These are phyloP conservation scores for Trematosphaeria pertusa DNA, from an alignment of 2,329 filamentous ascomycete species.

Conservation along the genomic window DNA sequence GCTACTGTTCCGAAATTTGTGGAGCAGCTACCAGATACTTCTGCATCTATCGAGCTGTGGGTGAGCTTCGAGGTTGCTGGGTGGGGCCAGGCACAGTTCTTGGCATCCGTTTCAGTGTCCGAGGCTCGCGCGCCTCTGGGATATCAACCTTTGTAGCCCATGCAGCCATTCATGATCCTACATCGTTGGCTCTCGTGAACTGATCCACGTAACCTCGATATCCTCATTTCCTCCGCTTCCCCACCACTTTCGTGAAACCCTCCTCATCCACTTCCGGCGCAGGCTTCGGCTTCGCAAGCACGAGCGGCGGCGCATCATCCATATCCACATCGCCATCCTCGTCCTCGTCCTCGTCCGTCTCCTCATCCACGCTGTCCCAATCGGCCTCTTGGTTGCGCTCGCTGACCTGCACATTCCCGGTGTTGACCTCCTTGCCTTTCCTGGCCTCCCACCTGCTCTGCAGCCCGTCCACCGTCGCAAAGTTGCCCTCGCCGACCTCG, in stretches of 20 bases:
- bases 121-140: too few species aligned
- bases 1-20: too few species aligned
- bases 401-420: constrained; percentile 53
- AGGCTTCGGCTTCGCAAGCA: constrained; percentile 41
- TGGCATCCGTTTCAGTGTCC: constrained; percentile 7
- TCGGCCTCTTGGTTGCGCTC: constrained; percentile 63
- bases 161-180: too few species aligned
- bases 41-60: not conserved
- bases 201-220: too few species aligned
- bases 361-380: constrained; percentile 56
- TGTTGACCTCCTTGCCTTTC: constrained; percentile 64
- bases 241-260: constrained; percentile 52
- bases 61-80: not conserved
- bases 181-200: too few species aligned
- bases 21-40: not conserved
- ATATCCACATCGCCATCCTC: constrained; percentile 44
- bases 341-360: constrained; percentile 55
- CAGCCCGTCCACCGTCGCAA: constrained; percentile 69
- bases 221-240: constrained; percentile 47
- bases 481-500: constrained; percentile 70
- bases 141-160: too few species aligned
- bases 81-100: constrained; percentile 3
- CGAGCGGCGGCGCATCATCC: constrained; percentile 45
- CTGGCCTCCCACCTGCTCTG: constrained; percentile 67
- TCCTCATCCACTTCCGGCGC: constrained; percentile 51